Evolutionary conservation across 176 grass and related monocot genomes (phyloP).

Genomic region (Carex kokanica): DNA sequence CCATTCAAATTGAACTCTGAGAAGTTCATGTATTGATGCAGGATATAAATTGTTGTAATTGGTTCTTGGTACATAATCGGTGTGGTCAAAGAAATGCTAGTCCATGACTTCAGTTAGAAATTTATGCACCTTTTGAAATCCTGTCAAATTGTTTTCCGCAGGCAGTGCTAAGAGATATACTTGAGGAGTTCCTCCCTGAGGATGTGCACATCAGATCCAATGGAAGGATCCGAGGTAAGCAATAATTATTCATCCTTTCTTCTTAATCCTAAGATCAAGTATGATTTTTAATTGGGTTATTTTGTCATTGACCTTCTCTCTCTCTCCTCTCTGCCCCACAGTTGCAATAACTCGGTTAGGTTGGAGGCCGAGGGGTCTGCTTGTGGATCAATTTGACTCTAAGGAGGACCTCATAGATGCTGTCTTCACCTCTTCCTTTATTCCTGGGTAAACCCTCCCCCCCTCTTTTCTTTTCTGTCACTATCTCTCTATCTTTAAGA

Average conservation of each 20-base stretch:
- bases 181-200: constrained; percentile 80
- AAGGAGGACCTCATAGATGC: constrained; percentile 94
- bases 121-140: neutral
- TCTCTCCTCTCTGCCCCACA: constrained; percentile 37
- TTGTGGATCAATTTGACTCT: constrained; percentile 93
- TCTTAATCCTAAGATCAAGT: neutral
- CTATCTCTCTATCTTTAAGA: neutral
- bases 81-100: neutral
- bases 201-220: constrained; percentile 77
- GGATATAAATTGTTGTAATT: neutral
- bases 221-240: constrained; percentile 76
- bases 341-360: constrained; percentile 84
- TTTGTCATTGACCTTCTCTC: neutral
- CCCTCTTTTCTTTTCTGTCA: neutral
- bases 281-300: neutral
- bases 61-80: neutral
- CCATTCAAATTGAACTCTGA: neutral
- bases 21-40: neutral
- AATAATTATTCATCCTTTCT: neutral
- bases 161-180: constrained; percentile 77
- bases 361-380: constrained; percentile 78
- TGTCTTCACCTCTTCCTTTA: constrained; percentile 92
- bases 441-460: constrained; percentile 65
- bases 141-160: constrained; percentile 34
- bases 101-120: neutral